Percentiles rank a stretch among this genome's conserved stretches.
Conservation (phyloP, 805 yeast species). For the Ogataea trehaloabstinens region DNA sequence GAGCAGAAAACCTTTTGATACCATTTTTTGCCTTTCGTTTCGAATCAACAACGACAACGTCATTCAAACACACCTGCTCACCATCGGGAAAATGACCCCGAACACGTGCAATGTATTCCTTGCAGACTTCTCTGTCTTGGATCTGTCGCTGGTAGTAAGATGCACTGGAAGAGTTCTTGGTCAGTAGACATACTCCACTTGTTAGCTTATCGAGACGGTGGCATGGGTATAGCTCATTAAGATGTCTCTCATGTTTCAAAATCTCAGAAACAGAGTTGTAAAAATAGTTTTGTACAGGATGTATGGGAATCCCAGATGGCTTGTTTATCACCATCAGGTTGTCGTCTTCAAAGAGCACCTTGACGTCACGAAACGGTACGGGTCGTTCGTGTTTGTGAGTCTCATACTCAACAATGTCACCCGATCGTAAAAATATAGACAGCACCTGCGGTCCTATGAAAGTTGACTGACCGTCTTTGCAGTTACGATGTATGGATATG, state of each 20-base stretch:
- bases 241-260: conserved; percentile 31
- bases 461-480: conserved; percentile 23
- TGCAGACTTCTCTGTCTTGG: conserved; percentile 31
- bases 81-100: conserved; percentile 40
- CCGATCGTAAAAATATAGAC: conserved; percentile 15
- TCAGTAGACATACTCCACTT: conserved; percentile 49
- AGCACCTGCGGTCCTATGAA: conserved; percentile 30
- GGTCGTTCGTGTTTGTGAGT: conserved; percentile 33
- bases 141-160: conserved; percentile 33
- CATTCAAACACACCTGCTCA: conserved; percentile 34
- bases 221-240: conserved; percentile 33
- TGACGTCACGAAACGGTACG: conserved; percentile 12
- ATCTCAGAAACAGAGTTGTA: conserved; percentile 48
- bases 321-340: conserved; percentile 44
- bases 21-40: conserved; percentile 28
- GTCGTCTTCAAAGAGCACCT: conserved; percentile 22
- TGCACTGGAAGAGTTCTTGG: conserved; percentile 36
- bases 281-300: conserved; percentile 47
- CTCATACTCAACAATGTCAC: conserved; percentile 27
- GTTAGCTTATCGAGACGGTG: conserved; percentile 55
- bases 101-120: conserved; percentile 47
- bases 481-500: conserved; percentile 18
- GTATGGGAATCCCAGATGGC: conserved; percentile 55
- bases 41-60: conserved; percentile 33
- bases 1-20: conserved; percentile 19